Evolutionary conservation across 352 stramenopile species (phyloP).

Genomic region (Phytophthora meadii): DNA sequence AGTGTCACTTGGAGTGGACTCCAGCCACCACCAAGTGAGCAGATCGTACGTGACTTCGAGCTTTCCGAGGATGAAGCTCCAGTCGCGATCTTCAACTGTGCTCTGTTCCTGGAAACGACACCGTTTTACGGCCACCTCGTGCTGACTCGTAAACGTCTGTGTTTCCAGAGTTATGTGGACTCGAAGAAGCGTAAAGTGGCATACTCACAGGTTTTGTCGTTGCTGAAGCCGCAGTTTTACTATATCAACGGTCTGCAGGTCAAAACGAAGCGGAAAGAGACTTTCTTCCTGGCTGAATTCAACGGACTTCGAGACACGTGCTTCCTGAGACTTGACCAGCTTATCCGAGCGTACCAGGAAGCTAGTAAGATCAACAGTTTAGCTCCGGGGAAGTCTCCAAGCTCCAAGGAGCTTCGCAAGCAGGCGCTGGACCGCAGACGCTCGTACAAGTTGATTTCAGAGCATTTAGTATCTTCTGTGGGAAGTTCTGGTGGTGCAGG

Average conservation of each 20-base stretch:
- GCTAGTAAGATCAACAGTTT: slow-evolving; percentile 33
- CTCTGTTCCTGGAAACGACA: slow-evolving; percentile 72
- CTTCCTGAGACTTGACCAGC: slow-evolving; percentile 74
- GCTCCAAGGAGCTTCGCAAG: slow-evolving; percentile 52
- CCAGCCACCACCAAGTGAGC: slow-evolving; percentile 38
- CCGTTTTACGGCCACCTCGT: slow-evolving; percentile 80
- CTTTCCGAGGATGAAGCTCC: slow-evolving; percentile 51
- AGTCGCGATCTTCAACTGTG: slow-evolving; percentile 81
- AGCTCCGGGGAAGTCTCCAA: slow-evolving; percentile 36
- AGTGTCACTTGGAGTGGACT: slow-evolving; percentile 76
- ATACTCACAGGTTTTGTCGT: slow-evolving; percentile 64
- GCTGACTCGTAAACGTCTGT: slow-evolving; percentile 72
- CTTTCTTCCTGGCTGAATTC: slow-evolving; percentile 84
- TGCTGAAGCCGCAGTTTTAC: slow-evolving; percentile 87
- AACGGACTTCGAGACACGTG: slow-evolving; percentile 77
- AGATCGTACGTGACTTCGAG: slow-evolving; percentile 52
- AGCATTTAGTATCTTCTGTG: slow-evolving; percentile 36
- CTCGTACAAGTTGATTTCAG: slow-evolving; percentile 57
- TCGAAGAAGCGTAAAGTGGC: slow-evolving; percentile 61
- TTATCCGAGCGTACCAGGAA: slow-evolving; percentile 71
- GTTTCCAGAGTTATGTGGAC: slow-evolving; percentile 63
- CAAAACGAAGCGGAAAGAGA: slow-evolving; percentile 68
- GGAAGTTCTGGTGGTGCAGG: slow-evolving; percentile 4
- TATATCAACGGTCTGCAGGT: slow-evolving; percentile 86
- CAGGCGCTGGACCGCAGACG: slow-evolving; percentile 63